Percentiles rank a stretch among this genome's conserved stretches.
These are phyloP conservation scores for Aspergillus neotritici DNA, from an alignment of 2,329 filamentous ascomycete species.

Conservation along the genomic window DNA sequence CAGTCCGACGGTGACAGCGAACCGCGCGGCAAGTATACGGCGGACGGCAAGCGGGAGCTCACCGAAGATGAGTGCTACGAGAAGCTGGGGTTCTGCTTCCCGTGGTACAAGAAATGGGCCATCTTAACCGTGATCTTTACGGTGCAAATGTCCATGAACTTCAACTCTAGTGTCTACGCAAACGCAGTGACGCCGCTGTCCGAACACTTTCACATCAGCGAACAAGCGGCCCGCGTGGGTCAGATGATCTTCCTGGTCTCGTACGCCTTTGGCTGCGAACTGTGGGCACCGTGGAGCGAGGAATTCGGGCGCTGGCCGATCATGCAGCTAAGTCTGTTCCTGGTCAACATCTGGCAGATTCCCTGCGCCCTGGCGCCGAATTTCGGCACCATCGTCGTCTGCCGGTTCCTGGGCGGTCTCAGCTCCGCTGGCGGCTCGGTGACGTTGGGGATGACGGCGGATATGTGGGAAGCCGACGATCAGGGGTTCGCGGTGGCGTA, in stretches of 20 bases:
- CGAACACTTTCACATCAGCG: constrained; percentile 61
- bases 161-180: constrained; percentile 68
- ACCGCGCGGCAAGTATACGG: constrained; percentile 6
- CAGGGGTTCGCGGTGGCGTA: constrained; percentile 72
- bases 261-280: constrained; percentile 80
- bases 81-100: constrained; percentile 57
- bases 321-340: constrained; percentile 63
- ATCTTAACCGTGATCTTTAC: constrained; percentile 66
- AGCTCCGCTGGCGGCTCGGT: constrained; percentile 68
- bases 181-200: constrained; percentile 63
- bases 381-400: constrained; percentile 63
- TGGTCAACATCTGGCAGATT: constrained; percentile 74
- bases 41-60: constrained; percentile 34
- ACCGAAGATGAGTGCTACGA: constrained; percentile 55
- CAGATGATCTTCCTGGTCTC: constrained; percentile 71
- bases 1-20: constrained; percentile 12
- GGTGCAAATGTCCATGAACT: constrained; percentile 73
- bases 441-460: constrained; percentile 68
- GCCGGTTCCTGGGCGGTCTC: constrained; percentile 61
- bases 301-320: constrained; percentile 75
- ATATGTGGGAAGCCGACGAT: constrained; percentile 64
- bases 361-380: constrained; percentile 68
- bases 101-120: constrained; percentile 60
- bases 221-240: constrained; percentile 63
- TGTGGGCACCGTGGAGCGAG: constrained; percentile 83